These are phyloP conservation scores for Kwoniella shandongensis DNA, from an alignment of 768 basidiomycete species.

Conservation along the genomic window DNA sequence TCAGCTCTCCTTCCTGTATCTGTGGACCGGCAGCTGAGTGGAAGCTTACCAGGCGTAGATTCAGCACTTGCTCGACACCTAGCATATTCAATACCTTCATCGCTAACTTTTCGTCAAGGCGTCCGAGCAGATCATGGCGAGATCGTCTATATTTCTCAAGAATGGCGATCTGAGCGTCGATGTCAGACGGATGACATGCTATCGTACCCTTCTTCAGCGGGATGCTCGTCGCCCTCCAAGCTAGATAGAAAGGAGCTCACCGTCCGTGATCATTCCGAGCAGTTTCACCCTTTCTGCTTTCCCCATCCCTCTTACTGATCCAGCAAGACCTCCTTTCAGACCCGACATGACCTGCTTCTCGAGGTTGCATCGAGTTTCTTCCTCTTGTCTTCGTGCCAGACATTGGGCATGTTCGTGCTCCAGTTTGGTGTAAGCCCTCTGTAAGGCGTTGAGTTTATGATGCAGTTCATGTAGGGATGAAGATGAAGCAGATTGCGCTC, in stretches of 20 bases:
- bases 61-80: conserved; percentile 65
- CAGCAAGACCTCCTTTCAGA: not conserved
- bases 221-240: no score
- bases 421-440: conserved; percentile 16
- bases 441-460: conserved; percentile 15
- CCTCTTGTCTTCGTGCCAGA: not conserved
- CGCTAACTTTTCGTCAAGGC: conserved; percentile 66
- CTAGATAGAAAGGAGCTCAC: conserved; percentile 16
- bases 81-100: conserved; percentile 65
- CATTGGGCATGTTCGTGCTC: conserved; percentile 20
- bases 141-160: conserved; percentile 80
- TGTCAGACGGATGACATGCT: conserved; percentile 82
- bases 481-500: conserved; percentile 29
- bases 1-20: no score
- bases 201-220: not conserved
- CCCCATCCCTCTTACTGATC: conserved; percentile 11
- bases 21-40: not conserved
- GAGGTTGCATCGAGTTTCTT: not conserved
- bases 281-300: conserved; percentile 26
- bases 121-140: conserved; percentile 77
- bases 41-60: conserved; percentile 57
- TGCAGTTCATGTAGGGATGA: conserved; percentile 29
- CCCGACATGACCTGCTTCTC: conserved; percentile 2
- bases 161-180: conserved; percentile 75
- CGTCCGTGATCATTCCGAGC: conserved; percentile 27